Evolutionary conservation across 2,329 filamentous ascomycete genomes (phyloP).

Genomic region (Cercospora sojina): DNA sequence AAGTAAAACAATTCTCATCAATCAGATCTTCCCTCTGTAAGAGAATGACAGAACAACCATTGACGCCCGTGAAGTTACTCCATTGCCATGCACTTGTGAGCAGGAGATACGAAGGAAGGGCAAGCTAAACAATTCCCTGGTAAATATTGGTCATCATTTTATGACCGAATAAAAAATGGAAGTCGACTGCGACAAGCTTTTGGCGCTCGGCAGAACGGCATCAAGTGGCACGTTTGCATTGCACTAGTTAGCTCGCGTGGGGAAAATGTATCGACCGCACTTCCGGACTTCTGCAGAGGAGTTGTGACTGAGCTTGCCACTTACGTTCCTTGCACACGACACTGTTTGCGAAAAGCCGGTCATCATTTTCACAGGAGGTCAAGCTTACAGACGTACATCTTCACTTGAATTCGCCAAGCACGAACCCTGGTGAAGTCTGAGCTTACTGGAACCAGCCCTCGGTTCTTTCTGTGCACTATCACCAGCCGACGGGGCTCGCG

Average conservation of each 20-base stretch:
- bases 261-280: background rate
- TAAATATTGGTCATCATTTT: background rate
- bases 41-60: background rate
- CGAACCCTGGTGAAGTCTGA: background rate
- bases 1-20: background rate
- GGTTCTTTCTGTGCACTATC: background rate
- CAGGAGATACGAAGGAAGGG: background rate
- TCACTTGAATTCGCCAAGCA: slow-evolving; percentile 12
- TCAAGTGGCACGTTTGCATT: slow-evolving; percentile 2
- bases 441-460: background rate
- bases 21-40: background rate
- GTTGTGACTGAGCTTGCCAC: background rate
- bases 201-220: slow-evolving; percentile 3
- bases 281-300: background rate
- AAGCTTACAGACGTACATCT: background rate
- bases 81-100: background rate
- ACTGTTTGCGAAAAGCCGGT: background rate
- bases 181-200: background rate
- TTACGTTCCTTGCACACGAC: background rate
- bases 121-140: background rate
- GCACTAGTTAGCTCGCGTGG: slow-evolving; percentile 2
- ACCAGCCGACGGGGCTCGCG: background rate
- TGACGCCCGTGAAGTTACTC: background rate
- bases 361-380: background rate
- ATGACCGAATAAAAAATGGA: background rate